Percentiles rank a stretch among this genome's conserved stretches.
These are phyloP conservation scores for Trametes meyenii DNA, from an alignment of 768 basidiomycete species.

Conservation along the genomic window DNA sequence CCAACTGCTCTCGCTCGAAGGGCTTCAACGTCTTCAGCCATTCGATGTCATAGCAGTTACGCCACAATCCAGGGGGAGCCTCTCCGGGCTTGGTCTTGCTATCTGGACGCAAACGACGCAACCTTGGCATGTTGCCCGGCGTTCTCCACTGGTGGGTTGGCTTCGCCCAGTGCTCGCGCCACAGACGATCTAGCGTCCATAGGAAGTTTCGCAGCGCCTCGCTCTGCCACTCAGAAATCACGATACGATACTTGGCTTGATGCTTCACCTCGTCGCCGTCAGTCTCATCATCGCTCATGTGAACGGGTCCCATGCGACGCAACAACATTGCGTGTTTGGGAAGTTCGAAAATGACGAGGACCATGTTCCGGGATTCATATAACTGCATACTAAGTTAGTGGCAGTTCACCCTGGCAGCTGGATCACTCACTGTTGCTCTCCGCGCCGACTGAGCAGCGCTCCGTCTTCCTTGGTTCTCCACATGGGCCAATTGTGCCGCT, in stretches of 20 bases:
- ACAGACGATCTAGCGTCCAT: neutral
- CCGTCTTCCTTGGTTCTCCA: too few species aligned
- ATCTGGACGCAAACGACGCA: neutral
- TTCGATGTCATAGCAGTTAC: slow-evolving; percentile 1
- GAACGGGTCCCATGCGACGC: neutral
- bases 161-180: neutral
- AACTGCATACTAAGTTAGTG: neutral
- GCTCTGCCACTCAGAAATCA: slow-evolving; percentile 7
- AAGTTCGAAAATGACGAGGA: neutral
- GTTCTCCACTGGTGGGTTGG: neutral
- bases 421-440: too few species aligned
- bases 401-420: too few species aligned
- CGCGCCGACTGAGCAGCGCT: too few species aligned
- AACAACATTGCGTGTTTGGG: neutral
- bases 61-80: neutral
- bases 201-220: neutral
- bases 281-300: slow-evolving; percentile 13
- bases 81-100: neutral
- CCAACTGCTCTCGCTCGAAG: neutral
- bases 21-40: neutral
- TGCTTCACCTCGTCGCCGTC: neutral
- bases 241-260: neutral
- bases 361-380: neutral
- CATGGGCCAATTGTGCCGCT: too few species aligned
- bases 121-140: neutral